Percentiles rank a stretch among this genome's conserved stretches.
phyloP scores from a whole-genome alignment of 768 basidiomycete species.

The Amanita muscaria region DNA sequence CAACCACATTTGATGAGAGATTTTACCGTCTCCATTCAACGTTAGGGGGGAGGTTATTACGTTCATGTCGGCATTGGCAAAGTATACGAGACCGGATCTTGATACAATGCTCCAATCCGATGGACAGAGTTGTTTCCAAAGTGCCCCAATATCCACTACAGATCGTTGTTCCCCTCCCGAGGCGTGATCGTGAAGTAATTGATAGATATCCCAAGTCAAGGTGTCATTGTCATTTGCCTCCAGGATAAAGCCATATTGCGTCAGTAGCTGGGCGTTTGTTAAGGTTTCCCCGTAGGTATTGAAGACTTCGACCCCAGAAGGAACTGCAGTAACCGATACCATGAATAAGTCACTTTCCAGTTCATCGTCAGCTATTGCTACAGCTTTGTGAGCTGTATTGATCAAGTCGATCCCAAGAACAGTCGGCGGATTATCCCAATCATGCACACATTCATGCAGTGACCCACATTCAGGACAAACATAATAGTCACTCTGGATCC shows the following conservation, averaged over 20 bases:
- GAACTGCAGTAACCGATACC: slow-evolving; percentile 48
- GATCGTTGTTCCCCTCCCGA: neutral
- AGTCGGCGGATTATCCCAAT: slow-evolving; percentile 25
- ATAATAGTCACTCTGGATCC: slow-evolving; percentile 52
- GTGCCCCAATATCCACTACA: neutral
- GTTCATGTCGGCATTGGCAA: slow-evolving; percentile 11
- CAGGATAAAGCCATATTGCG: slow-evolving; percentile 67
- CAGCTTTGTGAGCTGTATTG: neutral
- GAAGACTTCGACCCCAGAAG: slow-evolving; percentile 49
- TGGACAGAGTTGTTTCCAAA: slow-evolving; percentile 3
- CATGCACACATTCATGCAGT: slow-evolving; percentile 60
- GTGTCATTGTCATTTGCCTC: slow-evolving; percentile 63
- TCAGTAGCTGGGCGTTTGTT: slow-evolving; percentile 56
- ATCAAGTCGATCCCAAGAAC: slow-evolving; percentile 6
- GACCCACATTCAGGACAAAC: slow-evolving; percentile 71
- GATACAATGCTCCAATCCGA: neutral
- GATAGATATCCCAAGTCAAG: slow-evolving; percentile 33
- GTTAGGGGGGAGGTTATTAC: slow-evolving; percentile 19
- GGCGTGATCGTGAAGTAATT: slow-evolving; percentile 18
- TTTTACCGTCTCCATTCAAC: slow-evolving; percentile 42
- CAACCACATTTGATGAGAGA: slow-evolving; percentile 44
- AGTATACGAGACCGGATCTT: slow-evolving; percentile 12
- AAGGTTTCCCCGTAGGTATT: slow-evolving; percentile 71
- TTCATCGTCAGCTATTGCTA: slow-evolving; percentile 8
- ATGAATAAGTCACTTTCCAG: slow-evolving; percentile 51